Conservation (phyloP, 83 land plant species). For the Picea engelmannii region DNA sequence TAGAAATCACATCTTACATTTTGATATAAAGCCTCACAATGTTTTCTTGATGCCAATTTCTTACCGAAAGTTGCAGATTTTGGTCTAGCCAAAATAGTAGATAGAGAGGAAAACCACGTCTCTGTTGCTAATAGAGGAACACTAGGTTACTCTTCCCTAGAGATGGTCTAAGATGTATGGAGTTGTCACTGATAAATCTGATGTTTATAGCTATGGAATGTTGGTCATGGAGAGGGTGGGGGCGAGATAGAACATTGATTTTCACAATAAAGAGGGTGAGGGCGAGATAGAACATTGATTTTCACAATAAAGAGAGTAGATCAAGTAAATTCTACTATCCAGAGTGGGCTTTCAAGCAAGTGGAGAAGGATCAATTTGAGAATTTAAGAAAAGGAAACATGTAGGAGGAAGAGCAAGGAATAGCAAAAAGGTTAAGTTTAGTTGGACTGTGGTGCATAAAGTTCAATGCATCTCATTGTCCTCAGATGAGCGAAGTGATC, state of each 20-base stretch:
- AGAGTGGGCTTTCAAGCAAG: too few relatives aligned
- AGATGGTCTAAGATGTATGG: neutral
- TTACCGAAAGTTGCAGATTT: too few relatives aligned
- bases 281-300: too few relatives aligned
- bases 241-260: too few relatives aligned
- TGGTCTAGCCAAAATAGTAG: constrained; percentile 6
- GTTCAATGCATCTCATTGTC: neutral
- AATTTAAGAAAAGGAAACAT: too few relatives aligned
- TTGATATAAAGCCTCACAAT: too few relatives aligned
- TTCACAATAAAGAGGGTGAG: too few relatives aligned
- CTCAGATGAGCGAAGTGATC: neutral
- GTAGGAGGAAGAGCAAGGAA: neutral
- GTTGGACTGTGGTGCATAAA: neutral
- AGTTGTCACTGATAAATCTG: too few relatives aligned
- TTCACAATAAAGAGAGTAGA: neutral
- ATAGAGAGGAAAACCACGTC: constrained; percentile 13
- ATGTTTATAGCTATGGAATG: too few relatives aligned
- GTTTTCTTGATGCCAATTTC: too few relatives aligned
- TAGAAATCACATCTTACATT: too few relatives aligned
- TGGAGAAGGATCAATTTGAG: neutral
- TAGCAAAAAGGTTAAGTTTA: neutral
- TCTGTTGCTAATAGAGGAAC: constrained; percentile 24
- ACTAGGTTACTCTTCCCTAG: constrained; percentile 19
- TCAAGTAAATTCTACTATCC: neutral
- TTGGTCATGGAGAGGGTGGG: too few relatives aligned